phyloP scores from a whole-genome alignment of 148 eudicot species.

The Silene conica region DNA sequence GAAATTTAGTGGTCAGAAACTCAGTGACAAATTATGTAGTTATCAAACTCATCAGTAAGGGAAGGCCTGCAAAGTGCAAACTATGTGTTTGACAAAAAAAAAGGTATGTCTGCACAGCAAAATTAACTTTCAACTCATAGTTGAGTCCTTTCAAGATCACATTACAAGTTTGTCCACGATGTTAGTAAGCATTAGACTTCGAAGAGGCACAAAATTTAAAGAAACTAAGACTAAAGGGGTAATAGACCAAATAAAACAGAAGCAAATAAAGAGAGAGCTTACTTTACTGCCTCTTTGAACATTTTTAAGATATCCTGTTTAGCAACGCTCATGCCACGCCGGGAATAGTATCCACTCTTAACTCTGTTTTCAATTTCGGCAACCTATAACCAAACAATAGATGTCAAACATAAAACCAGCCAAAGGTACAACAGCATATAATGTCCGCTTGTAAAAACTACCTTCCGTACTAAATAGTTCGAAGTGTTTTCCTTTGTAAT shows the following conservation, averaged over 20 bases:
- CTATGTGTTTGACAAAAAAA: background rate
- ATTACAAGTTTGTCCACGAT: background rate
- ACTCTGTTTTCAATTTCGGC: constrained; percentile 72
- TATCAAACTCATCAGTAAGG: background rate
- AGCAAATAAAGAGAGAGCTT: constrained; percentile 20
- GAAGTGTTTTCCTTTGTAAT: constrained; percentile 76
- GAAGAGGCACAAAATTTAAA: background rate
- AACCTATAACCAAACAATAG: constrained; percentile 44
- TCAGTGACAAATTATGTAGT: background rate
- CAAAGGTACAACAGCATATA: background rate
- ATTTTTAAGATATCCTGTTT: constrained; percentile 82
- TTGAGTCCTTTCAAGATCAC: background rate
- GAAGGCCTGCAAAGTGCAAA: background rate
- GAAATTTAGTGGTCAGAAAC: background rate
- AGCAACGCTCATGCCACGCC: constrained; percentile 67
- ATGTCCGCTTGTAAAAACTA: constrained; percentile 18
- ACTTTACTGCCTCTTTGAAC: constrained; percentile 92
- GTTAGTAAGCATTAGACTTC: background rate
- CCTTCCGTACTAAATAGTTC: constrained; percentile 81
- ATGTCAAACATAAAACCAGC: background rate
- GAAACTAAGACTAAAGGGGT: no score
- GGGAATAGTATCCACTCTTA: constrained; percentile 77
- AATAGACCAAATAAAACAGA: background rate
- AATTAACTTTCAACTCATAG: background rate
- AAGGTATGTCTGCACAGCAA: background rate